Percentiles rank a stretch among this genome's conserved stretches.
These are phyloP conservation scores for Pseudogymnoascus verrucosus DNA, from an alignment of 2,329 filamentous ascomycete genomes.

Conservation along the genomic window DNA sequence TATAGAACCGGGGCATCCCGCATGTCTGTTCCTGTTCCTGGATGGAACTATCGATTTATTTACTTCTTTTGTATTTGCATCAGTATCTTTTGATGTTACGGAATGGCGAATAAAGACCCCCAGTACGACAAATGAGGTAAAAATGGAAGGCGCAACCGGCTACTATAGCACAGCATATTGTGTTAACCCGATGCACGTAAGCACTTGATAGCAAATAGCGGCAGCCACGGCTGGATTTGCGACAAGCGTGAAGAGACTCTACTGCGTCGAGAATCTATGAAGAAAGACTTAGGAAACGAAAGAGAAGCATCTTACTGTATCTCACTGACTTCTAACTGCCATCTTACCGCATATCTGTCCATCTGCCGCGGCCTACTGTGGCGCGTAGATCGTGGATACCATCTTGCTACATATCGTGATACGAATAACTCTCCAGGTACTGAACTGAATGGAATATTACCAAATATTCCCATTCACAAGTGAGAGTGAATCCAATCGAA, in stretches of 20 bases:
- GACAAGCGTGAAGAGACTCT: not conserved
- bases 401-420: no score
- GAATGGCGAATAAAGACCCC: no score
- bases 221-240: not conserved
- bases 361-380: not conserved
- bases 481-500: not conserved
- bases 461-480: not conserved
- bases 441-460: not conserved
- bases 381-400: not conserved
- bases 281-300: not conserved
- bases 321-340: not conserved
- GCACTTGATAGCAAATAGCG: not conserved
- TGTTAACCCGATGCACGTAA: not conserved
- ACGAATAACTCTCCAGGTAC: no score
- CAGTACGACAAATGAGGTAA: not conserved
- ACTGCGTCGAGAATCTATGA: not conserved
- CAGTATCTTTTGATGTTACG: not conserved
- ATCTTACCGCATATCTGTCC: not conserved
- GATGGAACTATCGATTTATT: not conserved
- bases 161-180: not conserved
- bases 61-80: not conserved
- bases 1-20: not conserved
- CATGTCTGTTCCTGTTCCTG: not conserved
- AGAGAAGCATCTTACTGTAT: not conserved
- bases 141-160: not conserved